phyloP scores from a whole-genome alignment of 805 yeast species.

The Brettanomyces custersianus region DNA sequence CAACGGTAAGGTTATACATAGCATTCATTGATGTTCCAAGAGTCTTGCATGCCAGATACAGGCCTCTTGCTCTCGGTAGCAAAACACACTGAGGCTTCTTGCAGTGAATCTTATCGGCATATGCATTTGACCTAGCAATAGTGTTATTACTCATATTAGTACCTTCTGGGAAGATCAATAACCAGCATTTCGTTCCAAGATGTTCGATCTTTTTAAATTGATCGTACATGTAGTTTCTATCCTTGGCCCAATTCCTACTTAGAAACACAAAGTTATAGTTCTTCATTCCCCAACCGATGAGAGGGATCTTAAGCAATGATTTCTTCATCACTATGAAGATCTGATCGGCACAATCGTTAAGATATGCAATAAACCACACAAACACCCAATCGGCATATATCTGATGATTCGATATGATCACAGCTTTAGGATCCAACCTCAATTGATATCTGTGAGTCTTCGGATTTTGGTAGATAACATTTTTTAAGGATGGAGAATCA shows the following conservation, averaged over 20 bases:
- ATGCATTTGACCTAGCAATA: slow-evolving; percentile 44
- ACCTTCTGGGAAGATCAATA: slow-evolving; percentile 89
- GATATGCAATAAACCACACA: slow-evolving; percentile 77
- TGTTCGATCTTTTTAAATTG: slow-evolving; percentile 42
- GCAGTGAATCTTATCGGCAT: slow-evolving; percentile 42
- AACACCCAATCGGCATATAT: slow-evolving; percentile 91
- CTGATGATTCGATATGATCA: slow-evolving; percentile 85
- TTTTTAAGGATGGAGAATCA: slow-evolving; percentile 5
- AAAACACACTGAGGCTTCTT: slow-evolving; percentile 42
- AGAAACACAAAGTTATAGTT: slow-evolving; percentile 71
- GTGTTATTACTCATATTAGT: slow-evolving; percentile 74
- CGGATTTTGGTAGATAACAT: slow-evolving; percentile 4
- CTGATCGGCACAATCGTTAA: slow-evolving; percentile 54
- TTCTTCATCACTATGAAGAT: slow-evolving; percentile 73
- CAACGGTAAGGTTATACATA: slow-evolving; percentile 78
- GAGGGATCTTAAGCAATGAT: slow-evolving; percentile 58
- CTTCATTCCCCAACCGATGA: slow-evolving; percentile 81
- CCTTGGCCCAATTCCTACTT: slow-evolving; percentile 80
- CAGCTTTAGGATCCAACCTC: slow-evolving; percentile 20
- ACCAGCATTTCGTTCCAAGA: slow-evolving; percentile 36
- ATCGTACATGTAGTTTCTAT: slow-evolving; percentile 48
- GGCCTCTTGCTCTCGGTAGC: slow-evolving; percentile 78
- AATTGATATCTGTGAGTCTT: slow-evolving; percentile 8
- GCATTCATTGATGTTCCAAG: slow-evolving; percentile 44
- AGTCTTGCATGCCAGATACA: slow-evolving; percentile 53